Base-by-base conservation (phyloP, 495 filamentous ascomycete species). In the Penicillium goetzii region DNA sequence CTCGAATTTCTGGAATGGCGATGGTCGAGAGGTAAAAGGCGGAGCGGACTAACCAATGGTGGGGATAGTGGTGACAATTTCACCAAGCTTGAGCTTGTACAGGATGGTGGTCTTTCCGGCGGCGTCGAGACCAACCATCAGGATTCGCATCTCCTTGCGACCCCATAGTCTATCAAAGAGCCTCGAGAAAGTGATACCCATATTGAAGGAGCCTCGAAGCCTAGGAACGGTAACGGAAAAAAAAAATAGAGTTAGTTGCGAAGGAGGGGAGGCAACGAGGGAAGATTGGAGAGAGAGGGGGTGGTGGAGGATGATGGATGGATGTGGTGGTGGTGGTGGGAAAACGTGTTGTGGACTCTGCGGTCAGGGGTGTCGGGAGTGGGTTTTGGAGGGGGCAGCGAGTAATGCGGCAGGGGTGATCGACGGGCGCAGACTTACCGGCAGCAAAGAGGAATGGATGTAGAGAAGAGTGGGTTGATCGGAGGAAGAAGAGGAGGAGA, bases 81-180 rank as follows among this genome's bases (percentile, higher is more conserved):
- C 96, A 85, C 95, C 93, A 68, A 98, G 86, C 90, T 99, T 99
- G 74, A 99, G 86, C 88, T 99, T 99, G 84, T 99, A 99, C 61
- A 99, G 90, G 78, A 99, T 99, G 73, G 95, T 99, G 73, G 95
- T 99, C 86, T 99, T 99, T 86, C 95, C 95, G 78, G 95, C 95
- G 66, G 95, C 95, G 80, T 99, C 95, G 70, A 99, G 87, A 84
- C 95, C 95, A 74, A 99, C 93, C 95, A 99, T 99, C 78, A 99
- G 80, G 79, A 99, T 97, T 83, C 93, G 88, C 95, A 99, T 99
- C 87, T 99, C 95, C 88, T 97, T 97, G 88, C 96, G 95, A 68
- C 93, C 93, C 89, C 92, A 97, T 76, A 98, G 88, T 83, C 88
- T 87, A 76, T 96, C 91, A 78, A 99, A 92, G 74, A 98, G 80